Base-by-base conservation (phyloP, 805 yeast species). In the Schizosaccharomyces cryophilus region DNA sequence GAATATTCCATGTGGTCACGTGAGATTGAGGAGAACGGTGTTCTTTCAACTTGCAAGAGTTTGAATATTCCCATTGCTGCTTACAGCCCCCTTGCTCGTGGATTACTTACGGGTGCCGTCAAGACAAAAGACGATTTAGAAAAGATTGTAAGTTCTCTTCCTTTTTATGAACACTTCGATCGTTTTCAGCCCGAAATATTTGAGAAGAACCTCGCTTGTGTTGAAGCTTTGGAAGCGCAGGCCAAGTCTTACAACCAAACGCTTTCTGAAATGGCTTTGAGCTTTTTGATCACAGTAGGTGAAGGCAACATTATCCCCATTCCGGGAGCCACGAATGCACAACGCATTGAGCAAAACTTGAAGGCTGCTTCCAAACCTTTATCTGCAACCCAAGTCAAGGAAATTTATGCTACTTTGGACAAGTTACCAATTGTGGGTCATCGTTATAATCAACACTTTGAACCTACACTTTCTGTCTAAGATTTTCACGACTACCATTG, bases 1-100 rank as follows among this genome's bases (percentile, higher is more conserved):
- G 96, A 88, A 71, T 77, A 83, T 63, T 85, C 95, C 2, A 67
- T 88, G 63, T 79, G 83, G 73, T 70, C 80, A n/a, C 77, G 79
- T 58, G 85, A 84, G 15, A 77, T 83, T 47, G 67, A 80, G 54
- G 62, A 69, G 2, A 80, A 84, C 68, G 95, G 90, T 0, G 75
- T 84, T 26, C 77, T 82, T 63, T 78, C 75, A 2, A 76, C 78
- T 4, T 79, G 83, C 64, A 75, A 78, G 24, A 80, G 82, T 63
- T 70, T 76, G 38, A 74, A 74, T 17, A 78, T 88, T 62, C 84
- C 90, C 13, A 73, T 86, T 35, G 74, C 85, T 62, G 85, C 89
- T 29, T 88, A 88, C 71, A 84, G 95, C 38, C 96, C 96, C 35
- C 74, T 88, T 61, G 83, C 87, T 7, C 77, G 85, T 66, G 96